Percentiles rank a stretch among this genome's conserved stretches.
phyloP scores from a whole-genome alignment of 169 alveolate genomes.

The Eimeria zaria region DNA sequence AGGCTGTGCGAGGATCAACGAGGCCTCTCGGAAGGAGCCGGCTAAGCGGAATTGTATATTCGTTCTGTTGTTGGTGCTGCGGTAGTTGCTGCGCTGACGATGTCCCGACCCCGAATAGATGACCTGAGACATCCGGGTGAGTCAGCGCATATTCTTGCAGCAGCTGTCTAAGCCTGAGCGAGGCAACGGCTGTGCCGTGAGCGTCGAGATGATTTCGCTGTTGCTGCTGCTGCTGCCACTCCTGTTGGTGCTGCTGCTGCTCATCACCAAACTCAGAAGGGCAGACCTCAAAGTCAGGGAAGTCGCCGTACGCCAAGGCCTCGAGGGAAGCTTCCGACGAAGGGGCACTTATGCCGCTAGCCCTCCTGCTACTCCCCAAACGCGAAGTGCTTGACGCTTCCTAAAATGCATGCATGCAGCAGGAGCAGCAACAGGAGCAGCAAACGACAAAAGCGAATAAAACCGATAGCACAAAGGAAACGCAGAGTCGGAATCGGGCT shows the following conservation, averaged over 20 bases:
- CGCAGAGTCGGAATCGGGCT: background rate
- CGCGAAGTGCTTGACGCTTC: conserved; percentile 47
- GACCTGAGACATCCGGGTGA: conserved; percentile 9
- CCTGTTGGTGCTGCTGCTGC: conserved; percentile 35
- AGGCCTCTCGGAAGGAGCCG: conserved; percentile 59
- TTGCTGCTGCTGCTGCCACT: background rate
- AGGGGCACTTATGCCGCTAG: conserved; percentile 38
- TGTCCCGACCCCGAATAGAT: background rate
- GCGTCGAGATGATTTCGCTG: conserved; percentile 2
- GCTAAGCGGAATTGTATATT: conserved; percentile 8
- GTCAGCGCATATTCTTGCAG: conserved; percentile 39
- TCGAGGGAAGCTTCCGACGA: conserved; percentile 51
- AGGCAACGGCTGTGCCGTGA: conserved; percentile 33
- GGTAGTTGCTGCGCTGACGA: conserved; percentile 3
- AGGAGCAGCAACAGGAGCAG: background rate
- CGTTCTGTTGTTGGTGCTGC: conserved; percentile 20
- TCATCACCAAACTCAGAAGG: conserved; percentile 27
- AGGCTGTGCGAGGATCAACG: conserved; percentile 54
- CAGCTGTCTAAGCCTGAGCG: conserved; percentile 45
- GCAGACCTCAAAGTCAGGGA: conserved; percentile 12
- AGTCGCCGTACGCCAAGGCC: conserved; percentile 28
- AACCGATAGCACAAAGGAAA: background rate
- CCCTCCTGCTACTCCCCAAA: conserved; percentile 48
- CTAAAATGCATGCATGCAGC: background rate
- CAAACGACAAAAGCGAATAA: too few species aligned